Percentiles rank a stretch among this genome's conserved stretches.
phyloP scores from a whole-genome alignment of 2,329 filamentous ascomycete species.

The Aspergillus tanneri region DNA sequence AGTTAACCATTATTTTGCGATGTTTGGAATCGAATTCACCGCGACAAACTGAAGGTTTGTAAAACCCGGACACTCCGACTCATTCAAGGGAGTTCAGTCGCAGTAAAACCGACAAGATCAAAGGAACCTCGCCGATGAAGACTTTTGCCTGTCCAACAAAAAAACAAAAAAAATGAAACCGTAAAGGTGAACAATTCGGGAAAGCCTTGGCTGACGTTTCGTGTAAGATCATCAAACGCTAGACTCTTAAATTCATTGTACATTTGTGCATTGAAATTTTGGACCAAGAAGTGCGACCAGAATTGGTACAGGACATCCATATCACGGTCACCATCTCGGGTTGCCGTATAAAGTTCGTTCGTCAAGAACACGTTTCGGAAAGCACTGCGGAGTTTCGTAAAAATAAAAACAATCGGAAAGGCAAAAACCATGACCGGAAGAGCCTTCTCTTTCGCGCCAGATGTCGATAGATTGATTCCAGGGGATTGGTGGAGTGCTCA shows the following conservation, averaged over 20 bases:
- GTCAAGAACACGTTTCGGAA: constrained; percentile 51
- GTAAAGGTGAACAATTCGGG: constrained; percentile 66
- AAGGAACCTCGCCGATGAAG: constrained; percentile 54
- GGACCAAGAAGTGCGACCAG: constrained; percentile 70
- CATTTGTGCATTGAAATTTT: constrained; percentile 72
- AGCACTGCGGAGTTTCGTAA: constrained; percentile 8
- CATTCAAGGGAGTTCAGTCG: constrained; percentile 23
- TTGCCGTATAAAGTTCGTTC: constrained; percentile 47
- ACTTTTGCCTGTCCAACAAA: constrained; percentile 50
- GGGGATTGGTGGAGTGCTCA: background rate
- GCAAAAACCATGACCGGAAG: constrained; percentile 40
- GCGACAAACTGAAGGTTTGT: constrained; percentile 56
- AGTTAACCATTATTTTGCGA: constrained; percentile 56
- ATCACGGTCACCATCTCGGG: constrained; percentile 33
- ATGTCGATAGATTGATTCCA: constrained; percentile 31
- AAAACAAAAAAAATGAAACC: constrained; percentile 55
- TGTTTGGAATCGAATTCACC: constrained; percentile 55
- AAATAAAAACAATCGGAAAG: constrained; percentile 44
- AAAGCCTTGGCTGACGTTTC: constrained; percentile 57
- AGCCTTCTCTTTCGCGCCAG: constrained; percentile 52
- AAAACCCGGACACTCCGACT: background rate
- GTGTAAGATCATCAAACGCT: constrained; percentile 63
- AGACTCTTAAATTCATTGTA: constrained; percentile 70
- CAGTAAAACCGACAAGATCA: constrained; percentile 57
- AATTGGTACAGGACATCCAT: constrained; percentile 70